Base-by-base conservation (phyloP, 331 rosid species). In the Dryas integrifolia region DNA sequence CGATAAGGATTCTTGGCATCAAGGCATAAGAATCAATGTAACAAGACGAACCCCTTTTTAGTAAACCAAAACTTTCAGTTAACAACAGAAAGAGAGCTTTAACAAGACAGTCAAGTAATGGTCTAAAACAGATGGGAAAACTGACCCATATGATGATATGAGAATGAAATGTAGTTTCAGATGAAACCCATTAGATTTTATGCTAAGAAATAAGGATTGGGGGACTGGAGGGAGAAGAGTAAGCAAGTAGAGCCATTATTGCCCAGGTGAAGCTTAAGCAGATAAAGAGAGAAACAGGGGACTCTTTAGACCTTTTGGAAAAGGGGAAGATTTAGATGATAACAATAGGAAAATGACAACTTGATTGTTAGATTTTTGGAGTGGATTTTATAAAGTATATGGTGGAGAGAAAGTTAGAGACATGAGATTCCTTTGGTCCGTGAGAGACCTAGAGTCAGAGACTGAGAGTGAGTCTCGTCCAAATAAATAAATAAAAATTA, bases 391-490 rank as follows among this genome's bases (percentile, higher is more conserved):
- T 30, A 30, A 30, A 30, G 1, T 30, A 30, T 72, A 43, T 55
- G 81, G 87, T 39, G 78, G 73, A 73, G 86, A 67, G 66, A 59
- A 82, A 73, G 83, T 81, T 77, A 16, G 75, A 51, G 70, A 69
- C 68, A 52, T 76, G 62, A 77, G 92, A 87, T 84, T 86, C 70
- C 79, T 73, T 50, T 75, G 74, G 81, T 65, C 85, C 83, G 77
- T 85, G 88, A 83, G 58, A 61, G 55, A 30, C 66, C 64, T 58
- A 70, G 75, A 21, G 21, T 21, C 49, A n/a, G 24, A 73, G 46
- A 53, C 41, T 62, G 66, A 58, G 58, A 71, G 70, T 62, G 58
- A 53, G 24, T 21, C 21, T 21, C 21, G 21, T 21, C 0, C 21
- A 21, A 21, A 21, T 18, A 21, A 21, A 21, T 21, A 21, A 21